Conservation (phyloP, 2,329 filamentous ascomycete species). For the Pseudopithomyces maydicus region DNA sequence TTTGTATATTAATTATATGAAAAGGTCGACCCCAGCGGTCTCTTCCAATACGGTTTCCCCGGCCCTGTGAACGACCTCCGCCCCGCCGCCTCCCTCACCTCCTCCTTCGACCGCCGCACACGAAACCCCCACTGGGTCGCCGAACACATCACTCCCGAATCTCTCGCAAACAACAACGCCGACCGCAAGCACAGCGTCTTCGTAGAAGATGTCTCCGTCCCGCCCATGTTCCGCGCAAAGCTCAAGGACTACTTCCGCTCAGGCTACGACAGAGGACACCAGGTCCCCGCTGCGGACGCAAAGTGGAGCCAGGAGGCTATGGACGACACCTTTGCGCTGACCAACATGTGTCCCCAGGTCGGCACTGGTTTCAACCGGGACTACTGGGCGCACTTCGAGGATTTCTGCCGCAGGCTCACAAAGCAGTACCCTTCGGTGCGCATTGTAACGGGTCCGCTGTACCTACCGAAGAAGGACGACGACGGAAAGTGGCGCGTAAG, state of each 20-base stretch:
- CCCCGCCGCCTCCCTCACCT: slow-evolving; percentile 75
- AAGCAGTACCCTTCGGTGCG: slow-evolving; percentile 81
- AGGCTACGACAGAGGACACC: slow-evolving; percentile 94
- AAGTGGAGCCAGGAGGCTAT: slow-evolving; percentile 95
- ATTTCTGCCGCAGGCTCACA: slow-evolving; percentile 89
- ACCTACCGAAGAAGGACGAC: slow-evolving; percentile 82
- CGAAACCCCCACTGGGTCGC: slow-evolving; percentile 91
- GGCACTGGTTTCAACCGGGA: slow-evolving; percentile 98
- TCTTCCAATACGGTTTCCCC: slow-evolving; percentile 74
- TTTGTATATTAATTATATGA: neutral
- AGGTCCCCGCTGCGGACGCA: slow-evolving; percentile 93
- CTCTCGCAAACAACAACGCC: slow-evolving; percentile 73
- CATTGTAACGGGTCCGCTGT: slow-evolving; percentile 91
- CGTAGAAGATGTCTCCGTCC: slow-evolving; percentile 78
- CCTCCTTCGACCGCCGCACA: slow-evolving; percentile 85
- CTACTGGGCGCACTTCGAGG: slow-evolving; percentile 99
- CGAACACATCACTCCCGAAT: slow-evolving; percentile 93
- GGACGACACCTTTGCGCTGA: slow-evolving; percentile 91
- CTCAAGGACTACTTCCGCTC: slow-evolving; percentile 94
- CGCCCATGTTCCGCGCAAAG: slow-evolving; percentile 84
- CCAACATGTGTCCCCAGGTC: slow-evolving; percentile 98
- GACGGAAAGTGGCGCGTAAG: slow-evolving; percentile 95
- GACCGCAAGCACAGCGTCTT: slow-evolving; percentile 87
- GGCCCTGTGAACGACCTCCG: slow-evolving; percentile 86
- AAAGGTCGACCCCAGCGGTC: slow-evolving; percentile 54